Conservation (phyloP, 805 yeast genomes). For the Metschnikowia similis region DNA sequence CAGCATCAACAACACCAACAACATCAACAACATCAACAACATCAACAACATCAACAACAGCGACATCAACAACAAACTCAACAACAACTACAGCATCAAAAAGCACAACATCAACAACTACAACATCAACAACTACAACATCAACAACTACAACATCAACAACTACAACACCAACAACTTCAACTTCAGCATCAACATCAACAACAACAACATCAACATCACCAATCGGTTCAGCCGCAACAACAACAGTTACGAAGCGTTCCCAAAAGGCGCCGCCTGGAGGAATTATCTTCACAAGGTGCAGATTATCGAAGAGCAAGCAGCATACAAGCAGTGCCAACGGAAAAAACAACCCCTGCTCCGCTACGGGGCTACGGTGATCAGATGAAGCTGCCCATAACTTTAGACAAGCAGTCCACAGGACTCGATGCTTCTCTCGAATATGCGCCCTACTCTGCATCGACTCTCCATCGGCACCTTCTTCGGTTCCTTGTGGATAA, state of each 20-base stretch:
- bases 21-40: conserved; percentile 5
- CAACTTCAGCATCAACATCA: neutral
- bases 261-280: neutral
- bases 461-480: conserved; percentile 48
- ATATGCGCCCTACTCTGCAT: conserved; percentile 40
- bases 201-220: neutral
- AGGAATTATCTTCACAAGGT: neutral
- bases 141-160: neutral
- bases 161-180: neutral
- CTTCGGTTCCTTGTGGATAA: conserved; percentile 50
- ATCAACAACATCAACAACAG: neutral
- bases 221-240: neutral
- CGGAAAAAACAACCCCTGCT: neutral
- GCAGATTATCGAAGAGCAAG: neutral
- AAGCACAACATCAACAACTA: conserved; percentile 2
- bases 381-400: neutral
- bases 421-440: conserved; percentile 19
- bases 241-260: neutral
- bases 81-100: conserved; percentile 2
- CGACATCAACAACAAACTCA: conserved; percentile 2
- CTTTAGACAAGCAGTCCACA: neutral
- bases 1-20: conserved; percentile 1
- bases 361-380: conserved; percentile 8
- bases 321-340: neutral
- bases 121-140: conserved; percentile 4